A percentile compares a stretch with the other conserved stretches of the same genome.
phyloP scores from a whole-genome alignment of 352 stramenopile species.

The Lagenidium sp. region DNA sequence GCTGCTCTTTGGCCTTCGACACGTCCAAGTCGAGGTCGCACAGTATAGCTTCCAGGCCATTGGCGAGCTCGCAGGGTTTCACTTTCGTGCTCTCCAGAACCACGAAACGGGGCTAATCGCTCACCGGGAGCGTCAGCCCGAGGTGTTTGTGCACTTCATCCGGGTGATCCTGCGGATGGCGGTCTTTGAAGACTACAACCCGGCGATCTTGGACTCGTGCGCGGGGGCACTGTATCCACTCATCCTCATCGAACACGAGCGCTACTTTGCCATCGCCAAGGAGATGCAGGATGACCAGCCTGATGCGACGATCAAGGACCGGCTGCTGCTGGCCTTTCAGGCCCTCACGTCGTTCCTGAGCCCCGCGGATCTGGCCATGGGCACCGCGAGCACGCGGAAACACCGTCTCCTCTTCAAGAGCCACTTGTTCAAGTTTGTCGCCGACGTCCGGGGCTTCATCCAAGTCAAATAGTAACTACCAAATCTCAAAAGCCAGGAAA shows the following conservation, averaged over 20 bases:
- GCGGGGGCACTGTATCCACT: conserved; percentile 67
- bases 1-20: conserved; percentile 62
- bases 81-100: conserved; percentile 50
- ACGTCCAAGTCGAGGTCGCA: conserved; percentile 63
- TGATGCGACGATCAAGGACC: conserved; percentile 33
- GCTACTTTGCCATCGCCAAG: conserved; percentile 59
- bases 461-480: conserved; percentile 48
- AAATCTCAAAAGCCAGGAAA: background rate
- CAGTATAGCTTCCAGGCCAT: conserved; percentile 81
- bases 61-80: conserved; percentile 58
- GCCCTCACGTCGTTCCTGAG: conserved; percentile 61
- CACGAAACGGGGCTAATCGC: conserved; percentile 32
- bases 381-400: conserved; percentile 51
- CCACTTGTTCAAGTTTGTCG: conserved; percentile 76
- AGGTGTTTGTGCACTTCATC: conserved; percentile 67
- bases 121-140: conserved; percentile 35
- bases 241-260: conserved; percentile 63
- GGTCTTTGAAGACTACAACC: conserved; percentile 77
- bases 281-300: conserved; percentile 53
- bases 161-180: conserved; percentile 71
- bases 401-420: conserved; percentile 70
- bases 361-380: conserved; percentile 48
- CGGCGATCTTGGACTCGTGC: conserved; percentile 59
- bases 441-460: conserved; percentile 73
- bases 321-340: conserved; percentile 47